Evolutionary conservation across 257 asterid genomes (phyloP).

Genomic region (Lavandula angustifolia): DNA sequence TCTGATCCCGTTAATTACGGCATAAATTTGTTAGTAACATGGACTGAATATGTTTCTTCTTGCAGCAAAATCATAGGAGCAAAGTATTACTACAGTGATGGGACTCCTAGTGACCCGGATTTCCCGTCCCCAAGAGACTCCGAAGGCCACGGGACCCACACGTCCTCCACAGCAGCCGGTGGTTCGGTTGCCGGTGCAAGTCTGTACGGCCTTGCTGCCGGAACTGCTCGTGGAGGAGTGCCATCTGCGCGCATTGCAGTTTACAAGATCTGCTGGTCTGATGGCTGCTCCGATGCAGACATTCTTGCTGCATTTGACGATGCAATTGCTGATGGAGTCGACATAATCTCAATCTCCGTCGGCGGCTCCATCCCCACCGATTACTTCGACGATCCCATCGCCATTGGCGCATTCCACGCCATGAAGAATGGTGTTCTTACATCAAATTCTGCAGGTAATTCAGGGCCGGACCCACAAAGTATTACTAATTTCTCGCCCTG

Average conservation of each 20-base stretch:
- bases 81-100: constrained; percentile 49
- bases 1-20: too few species aligned
- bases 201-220: constrained; percentile 43
- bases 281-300: constrained; percentile 49
- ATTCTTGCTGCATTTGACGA: constrained; percentile 53
- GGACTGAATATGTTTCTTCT: too few species aligned
- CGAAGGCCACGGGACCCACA: constrained; percentile 64
- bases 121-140: constrained; percentile 56
- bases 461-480: constrained; percentile 34
- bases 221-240: constrained; percentile 62
- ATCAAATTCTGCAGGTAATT: constrained; percentile 48
- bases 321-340: constrained; percentile 49
- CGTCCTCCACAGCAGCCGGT: constrained; percentile 62
- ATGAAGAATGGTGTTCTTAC: constrained; percentile 48
- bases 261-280: constrained; percentile 61
- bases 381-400: constrained; percentile 45
- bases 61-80: constrained; percentile 69
- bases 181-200: constrained; percentile 40
- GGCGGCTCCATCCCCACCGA: constrained; percentile 37
- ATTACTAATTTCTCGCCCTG: constrained; percentile 42
- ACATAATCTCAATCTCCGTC: constrained; percentile 40
- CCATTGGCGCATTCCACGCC: constrained; percentile 51
- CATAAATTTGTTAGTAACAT: too few species aligned
- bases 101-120: constrained; percentile 29
- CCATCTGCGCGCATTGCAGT: constrained; percentile 60